phyloP scores from a whole-genome alignment of 768 basidiomycete genomes.

The button mushroom (Agaricus bisporus) region DNA sequence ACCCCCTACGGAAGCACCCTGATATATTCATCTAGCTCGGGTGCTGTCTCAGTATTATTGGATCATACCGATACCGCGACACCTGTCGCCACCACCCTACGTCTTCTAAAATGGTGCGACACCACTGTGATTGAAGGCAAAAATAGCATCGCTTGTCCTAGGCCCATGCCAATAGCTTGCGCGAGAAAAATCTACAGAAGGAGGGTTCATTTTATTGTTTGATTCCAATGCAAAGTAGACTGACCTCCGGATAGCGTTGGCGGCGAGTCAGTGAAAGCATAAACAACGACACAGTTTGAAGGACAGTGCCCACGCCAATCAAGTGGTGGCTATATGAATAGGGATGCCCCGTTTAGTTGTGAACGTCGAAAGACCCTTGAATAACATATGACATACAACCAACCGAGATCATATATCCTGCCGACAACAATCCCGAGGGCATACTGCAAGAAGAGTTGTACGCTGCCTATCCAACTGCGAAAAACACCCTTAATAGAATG shows the following conservation, averaged over 20 bases:
- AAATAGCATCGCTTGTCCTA: conserved; percentile 42
- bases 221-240: not conserved
- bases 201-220: conserved; percentile 3
- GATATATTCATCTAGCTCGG: not conserved
- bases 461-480: conserved; percentile 43
- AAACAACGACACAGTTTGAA: conserved; percentile 35
- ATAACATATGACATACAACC: conserved; percentile 29
- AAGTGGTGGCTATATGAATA: conserved; percentile 25
- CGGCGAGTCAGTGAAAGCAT: conserved; percentile 37
- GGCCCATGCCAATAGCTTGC: conserved; percentile 53
- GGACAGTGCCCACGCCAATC: conserved; percentile 25
- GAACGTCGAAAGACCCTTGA: conserved; percentile 7
- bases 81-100: conserved; percentile 31
- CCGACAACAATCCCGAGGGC: conserved; percentile 34
- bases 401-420: conserved; percentile 39
- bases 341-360: not conserved
- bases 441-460: conserved; percentile 41
- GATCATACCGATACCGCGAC: conserved; percentile 37
- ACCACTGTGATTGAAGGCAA: conserved; percentile 42
- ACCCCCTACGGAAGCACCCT: conserved; percentile 44
- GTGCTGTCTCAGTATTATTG: not conserved
- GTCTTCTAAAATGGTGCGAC: conserved; percentile 39
- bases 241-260: conserved; percentile 40
- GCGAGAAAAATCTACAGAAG: conserved; percentile 38
- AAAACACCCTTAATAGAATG: conserved; percentile 1